phyloP scores from a whole-genome alignment of 2,329 filamentous ascomycete genomes.

The Penicillium sp. region DNA sequence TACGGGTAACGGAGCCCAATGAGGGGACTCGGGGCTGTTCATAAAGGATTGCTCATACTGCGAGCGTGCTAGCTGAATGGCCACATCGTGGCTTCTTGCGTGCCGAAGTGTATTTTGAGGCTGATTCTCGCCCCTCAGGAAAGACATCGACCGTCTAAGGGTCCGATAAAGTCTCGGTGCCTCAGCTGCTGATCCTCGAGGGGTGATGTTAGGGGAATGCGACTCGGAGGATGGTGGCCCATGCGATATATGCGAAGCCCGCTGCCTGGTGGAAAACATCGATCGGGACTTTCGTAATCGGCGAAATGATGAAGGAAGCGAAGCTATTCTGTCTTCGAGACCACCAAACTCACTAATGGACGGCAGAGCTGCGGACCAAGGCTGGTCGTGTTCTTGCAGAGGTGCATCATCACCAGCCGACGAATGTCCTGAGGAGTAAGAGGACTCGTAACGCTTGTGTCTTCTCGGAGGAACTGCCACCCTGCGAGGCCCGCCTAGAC shows the following conservation, averaged over 20 bases:
- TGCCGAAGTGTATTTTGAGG: constrained; percentile 26
- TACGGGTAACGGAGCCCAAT: constrained; percentile 31
- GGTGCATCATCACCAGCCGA: constrained; percentile 8
- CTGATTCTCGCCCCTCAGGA: constrained; percentile 39
- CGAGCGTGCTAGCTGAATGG: constrained; percentile 47
- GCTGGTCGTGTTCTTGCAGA: constrained; percentile 12
- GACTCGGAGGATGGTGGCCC: constrained; percentile 20
- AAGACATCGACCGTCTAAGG: constrained; percentile 49
- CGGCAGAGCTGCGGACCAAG: constrained; percentile 28
- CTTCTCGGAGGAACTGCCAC: constrained; percentile 33
- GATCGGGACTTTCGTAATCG: constrained; percentile 53
- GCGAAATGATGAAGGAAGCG: constrained; percentile 53
- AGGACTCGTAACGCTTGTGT: constrained; percentile 25
- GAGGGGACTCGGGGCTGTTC: constrained; percentile 23
- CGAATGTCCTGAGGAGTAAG: constrained; percentile 21
- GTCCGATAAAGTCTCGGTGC: constrained; percentile 27
- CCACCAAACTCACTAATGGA: constrained; percentile 39
- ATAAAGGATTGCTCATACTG: constrained; percentile 41
- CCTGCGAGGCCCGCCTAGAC: constrained; percentile 33
- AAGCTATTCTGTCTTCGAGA: constrained; percentile 42
- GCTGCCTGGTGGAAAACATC: constrained; percentile 50
- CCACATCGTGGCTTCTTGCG: constrained; percentile 42
- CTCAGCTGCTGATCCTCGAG: constrained; percentile 3
- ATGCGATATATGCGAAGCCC: constrained; percentile 30
- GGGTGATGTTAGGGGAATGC: constrained; percentile 15